Percentiles rank a stretch among this genome's conserved stretches.
Conservation (phyloP, 768 basidiomycete species). For the Boletellus sp. region DNA sequence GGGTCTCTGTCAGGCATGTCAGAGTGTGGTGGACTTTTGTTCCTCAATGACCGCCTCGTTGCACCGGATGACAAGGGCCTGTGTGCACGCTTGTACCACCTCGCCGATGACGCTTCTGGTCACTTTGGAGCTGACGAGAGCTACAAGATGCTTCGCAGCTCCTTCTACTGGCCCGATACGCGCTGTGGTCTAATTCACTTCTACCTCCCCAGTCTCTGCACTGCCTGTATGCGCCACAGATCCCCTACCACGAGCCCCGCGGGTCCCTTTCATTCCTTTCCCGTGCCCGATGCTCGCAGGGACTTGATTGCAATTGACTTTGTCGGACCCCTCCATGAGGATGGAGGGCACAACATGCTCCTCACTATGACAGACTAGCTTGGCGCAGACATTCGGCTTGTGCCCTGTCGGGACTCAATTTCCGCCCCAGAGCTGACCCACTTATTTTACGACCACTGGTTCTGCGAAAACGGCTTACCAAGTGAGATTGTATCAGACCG, state of each 20-base stretch:
- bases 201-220: constrained; percentile 20
- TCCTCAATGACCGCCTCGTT: constrained; percentile 7
- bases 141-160: constrained; percentile 17
- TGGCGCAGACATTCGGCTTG: constrained; percentile 17
- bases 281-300: neutral
- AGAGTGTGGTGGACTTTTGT: constrained; percentile 7
- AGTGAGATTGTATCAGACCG: constrained; percentile 21
- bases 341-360: constrained; percentile 25
- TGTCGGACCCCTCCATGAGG: constrained; percentile 35
- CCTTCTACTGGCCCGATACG: constrained; percentile 24
- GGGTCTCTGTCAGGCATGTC: neutral
- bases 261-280: constrained; percentile 21
- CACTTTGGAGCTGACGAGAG: constrained; percentile 35
- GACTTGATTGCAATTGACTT: constrained; percentile 33
- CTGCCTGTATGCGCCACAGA: constrained; percentile 35
- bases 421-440: neutral
- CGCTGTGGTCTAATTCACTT: neutral
- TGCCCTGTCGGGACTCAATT: constrained; percentile 7
- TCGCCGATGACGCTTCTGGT: constrained; percentile 30
- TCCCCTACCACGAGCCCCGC: constrained; percentile 15
- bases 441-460: constrained; percentile 13
- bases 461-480: constrained; percentile 12
- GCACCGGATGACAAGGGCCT: constrained; percentile 3
- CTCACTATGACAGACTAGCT: constrained; percentile 24
- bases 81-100: constrained; percentile 19